Conservation (phyloP, 2,329 filamentous ascomycete species). For the Aspergillus glaucus region DNA sequence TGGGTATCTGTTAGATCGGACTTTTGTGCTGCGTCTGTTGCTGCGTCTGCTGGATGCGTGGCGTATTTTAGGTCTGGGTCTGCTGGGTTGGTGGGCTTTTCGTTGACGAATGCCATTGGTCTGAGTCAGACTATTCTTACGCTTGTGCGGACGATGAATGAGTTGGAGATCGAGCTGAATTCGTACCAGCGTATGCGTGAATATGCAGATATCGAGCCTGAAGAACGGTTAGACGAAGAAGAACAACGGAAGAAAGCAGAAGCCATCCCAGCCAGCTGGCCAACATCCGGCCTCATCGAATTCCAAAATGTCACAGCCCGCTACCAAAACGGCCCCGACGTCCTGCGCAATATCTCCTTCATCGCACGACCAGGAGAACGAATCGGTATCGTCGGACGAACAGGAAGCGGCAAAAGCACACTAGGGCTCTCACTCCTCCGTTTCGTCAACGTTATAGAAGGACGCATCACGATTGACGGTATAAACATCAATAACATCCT, state of each 20-base stretch:
- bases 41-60: constrained; percentile 48
- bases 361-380: constrained; percentile 18
- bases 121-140: constrained; percentile 48
- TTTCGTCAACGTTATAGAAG: constrained; percentile 46
- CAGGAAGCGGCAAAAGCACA: constrained; percentile 29
- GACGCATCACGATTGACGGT: constrained; percentile 51
- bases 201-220: constrained; percentile 19
- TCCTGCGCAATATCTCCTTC: constrained; percentile 19
- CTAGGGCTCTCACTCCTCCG: constrained; percentile 51
- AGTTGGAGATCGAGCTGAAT: constrained; percentile 53
- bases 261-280: constrained; percentile 17
- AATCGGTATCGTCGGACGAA: constrained; percentile 23
- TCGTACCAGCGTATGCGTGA: constrained; percentile 20
- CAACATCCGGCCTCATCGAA: constrained; percentile 17
- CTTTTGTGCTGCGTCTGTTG: constrained; percentile 49
- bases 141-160: constrained; percentile 50
- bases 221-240: constrained; percentile 10
- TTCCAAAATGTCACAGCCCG: constrained; percentile 19
- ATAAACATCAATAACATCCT: constrained; percentile 50
- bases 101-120: constrained; percentile 51
- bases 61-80: constrained; percentile 45
- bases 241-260: constrained; percentile 4
- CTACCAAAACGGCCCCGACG: constrained; percentile 17
- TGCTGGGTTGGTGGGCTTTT: constrained; percentile 52
- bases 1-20: constrained; percentile 54